These are phyloP conservation scores for Diaporthe amygdali DNA, from an alignment of 2,329 filamentous ascomycete genomes.

Conservation along the genomic window DNA sequence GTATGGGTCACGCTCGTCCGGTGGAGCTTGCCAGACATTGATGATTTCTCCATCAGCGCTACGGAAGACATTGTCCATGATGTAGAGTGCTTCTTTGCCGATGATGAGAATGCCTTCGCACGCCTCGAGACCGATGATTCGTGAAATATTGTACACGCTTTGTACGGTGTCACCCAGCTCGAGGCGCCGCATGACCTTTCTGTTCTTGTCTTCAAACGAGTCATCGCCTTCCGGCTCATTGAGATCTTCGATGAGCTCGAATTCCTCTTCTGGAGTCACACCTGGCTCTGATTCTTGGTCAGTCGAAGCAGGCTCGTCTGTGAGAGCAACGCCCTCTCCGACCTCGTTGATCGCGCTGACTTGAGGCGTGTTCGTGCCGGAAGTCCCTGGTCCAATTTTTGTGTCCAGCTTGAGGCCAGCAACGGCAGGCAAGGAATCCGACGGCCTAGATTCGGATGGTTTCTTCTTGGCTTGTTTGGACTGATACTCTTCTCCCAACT, in stretches of 20 bases:
- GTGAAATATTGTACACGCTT: slow-evolving; percentile 92
- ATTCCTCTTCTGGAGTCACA: slow-evolving; percentile 78
- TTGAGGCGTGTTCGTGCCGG: slow-evolving; percentile 11
- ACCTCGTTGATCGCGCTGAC: slow-evolving; percentile 19
- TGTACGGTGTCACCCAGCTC: slow-evolving; percentile 91
- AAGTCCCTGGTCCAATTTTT: slow-evolving; percentile 34
- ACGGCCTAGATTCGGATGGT: slow-evolving; percentile 29
- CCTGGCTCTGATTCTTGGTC: slow-evolving; percentile 33
- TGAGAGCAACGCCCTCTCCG: slow-evolving; percentile 25
- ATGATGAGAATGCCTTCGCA: slow-evolving; percentile 93
- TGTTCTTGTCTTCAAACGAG: slow-evolving; percentile 94
- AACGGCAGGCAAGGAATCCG: slow-evolving; percentile 28
- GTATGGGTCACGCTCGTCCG: slow-evolving; percentile 92
- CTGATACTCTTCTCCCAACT: slow-evolving; percentile 75
- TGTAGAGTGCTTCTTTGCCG: slow-evolving; percentile 89
- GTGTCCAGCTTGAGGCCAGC: slow-evolving; percentile 24
- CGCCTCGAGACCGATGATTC: slow-evolving; percentile 91
- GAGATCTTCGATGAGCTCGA: slow-evolving; percentile 93
- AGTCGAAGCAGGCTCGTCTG: slow-evolving; percentile 31
- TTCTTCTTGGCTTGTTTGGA: slow-evolving; percentile 63
- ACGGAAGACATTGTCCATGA: slow-evolving; percentile 97
- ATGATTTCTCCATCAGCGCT: slow-evolving; percentile 95
- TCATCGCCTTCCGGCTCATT: slow-evolving; percentile 78
- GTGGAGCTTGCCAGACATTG: slow-evolving; percentile 91
- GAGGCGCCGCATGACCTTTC: slow-evolving; percentile 94